Base-by-base conservation (phyloP, 257 asterid species). In the Phtheirospermum japonicum region DNA sequence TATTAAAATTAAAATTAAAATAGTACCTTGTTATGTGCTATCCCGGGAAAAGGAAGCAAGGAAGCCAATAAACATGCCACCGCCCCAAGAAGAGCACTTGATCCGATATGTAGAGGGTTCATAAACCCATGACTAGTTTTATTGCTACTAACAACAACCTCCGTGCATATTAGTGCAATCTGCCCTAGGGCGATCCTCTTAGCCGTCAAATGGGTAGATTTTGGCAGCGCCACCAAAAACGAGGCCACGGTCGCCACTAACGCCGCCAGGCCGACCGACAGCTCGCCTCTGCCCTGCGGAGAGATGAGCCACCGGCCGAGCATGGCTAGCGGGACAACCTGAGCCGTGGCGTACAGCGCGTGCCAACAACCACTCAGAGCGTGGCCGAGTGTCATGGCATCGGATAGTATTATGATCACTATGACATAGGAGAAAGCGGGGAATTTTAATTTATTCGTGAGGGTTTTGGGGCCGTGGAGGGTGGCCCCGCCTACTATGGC, bases 121-220 rank as follows among this genome's bases (percentile, higher is more conserved):
- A 68, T 57, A 13, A 58, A 18, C 9, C 65, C 9, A 20, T n/a
- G 43, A 13, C 43, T 53, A 1, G 49, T 36, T 4, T 40, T 57
- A 17, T 70, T 68, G 2, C 77, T 76, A 6, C 52, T 66, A 49
- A 70, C 42, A 53, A 62, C 77, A 30, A 57, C 66, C 60, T 68
- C 79, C 2, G 73, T 78, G 49, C 67, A 79, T 5, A 66, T 66
- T 11, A 82, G 50, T 37, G 73, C 85, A 18, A 82, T 63, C 67
- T 79, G 85, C 31, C 83, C 85, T 11, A 79, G 74, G n/a, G 80
- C 83, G 14, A 77, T 66, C 59, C 80, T 69, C 49, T 79, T 79
- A 8, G 83, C 57, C 57, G 72, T 64, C 48, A 73, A 8, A 39
- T 74, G 68, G 5, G 82, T 77, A 4, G 60, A 73, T 17, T 36